Conservation (phyloP, 495 filamentous ascomycete genomes). For the Aspergillus indologenus region DNA sequence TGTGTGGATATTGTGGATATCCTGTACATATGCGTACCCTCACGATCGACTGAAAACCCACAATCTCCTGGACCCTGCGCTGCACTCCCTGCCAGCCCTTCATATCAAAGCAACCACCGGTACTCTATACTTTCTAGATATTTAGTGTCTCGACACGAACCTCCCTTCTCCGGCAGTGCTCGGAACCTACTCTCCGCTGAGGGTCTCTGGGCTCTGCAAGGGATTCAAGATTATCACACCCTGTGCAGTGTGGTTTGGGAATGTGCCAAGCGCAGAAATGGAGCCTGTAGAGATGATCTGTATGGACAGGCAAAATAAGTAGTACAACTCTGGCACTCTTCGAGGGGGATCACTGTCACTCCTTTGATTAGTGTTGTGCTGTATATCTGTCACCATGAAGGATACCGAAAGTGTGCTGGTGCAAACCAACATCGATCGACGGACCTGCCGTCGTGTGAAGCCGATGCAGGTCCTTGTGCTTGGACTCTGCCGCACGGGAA, state of each 20-base stretch:
- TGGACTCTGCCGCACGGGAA: constrained; percentile 17
- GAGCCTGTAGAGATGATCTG: neutral
- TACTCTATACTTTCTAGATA: no score
- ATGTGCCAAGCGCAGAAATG: neutral
- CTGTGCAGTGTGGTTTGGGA: neutral
- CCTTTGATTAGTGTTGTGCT: neutral
- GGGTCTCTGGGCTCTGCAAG: no score
- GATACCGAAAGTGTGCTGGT: constrained; percentile 11
- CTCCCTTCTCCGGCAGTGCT: no score
- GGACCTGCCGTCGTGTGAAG: constrained; percentile 11
- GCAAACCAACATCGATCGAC: constrained; percentile 12
- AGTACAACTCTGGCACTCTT: neutral
- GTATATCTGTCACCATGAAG: constrained; percentile 9
- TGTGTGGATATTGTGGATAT: no score
- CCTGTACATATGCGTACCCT: no score
- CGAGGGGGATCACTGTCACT: neutral
- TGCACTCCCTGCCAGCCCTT: no score
- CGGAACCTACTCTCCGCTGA: no score
- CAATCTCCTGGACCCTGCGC: no score
- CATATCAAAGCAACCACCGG: no score
- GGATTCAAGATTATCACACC: neutral
- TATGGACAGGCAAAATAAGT: neutral
- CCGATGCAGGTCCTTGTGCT: constrained; percentile 18
- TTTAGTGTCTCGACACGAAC: no score
- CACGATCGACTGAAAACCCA: no score